Evolutionary conservation across 768 basidiomycete species (phyloP).

Genomic region (Ramaria rubella): DNA sequence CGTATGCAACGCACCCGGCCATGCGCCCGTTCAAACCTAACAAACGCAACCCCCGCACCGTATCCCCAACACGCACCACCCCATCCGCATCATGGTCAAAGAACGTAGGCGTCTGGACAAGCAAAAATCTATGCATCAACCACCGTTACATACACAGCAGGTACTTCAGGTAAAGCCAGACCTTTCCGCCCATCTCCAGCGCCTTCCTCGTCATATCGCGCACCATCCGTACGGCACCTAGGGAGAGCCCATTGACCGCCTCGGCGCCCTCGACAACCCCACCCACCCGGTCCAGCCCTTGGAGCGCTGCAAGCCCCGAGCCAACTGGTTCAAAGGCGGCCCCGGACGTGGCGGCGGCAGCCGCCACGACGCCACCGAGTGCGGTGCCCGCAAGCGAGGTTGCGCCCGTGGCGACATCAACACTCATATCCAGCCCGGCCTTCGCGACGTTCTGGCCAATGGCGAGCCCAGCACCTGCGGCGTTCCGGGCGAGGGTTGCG

Average conservation of each 20-base stretch:
- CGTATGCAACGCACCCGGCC: constrained; percentile 20
- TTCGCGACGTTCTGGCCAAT: constrained; percentile 15
- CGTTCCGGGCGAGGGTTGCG: constrained; percentile 1
- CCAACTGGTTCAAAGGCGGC: constrained; percentile 20
- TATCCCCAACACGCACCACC: constrained; percentile 17
- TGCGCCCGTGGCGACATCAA: not conserved
- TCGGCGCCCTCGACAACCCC: constrained; percentile 16
- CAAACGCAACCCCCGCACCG: constrained; percentile 19
- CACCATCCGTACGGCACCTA: constrained; percentile 18
- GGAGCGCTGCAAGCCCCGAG: constrained; percentile 19
- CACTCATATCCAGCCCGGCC: not conserved
- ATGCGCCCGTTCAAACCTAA: constrained; percentile 18
- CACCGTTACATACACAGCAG: not conserved
- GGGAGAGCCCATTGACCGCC: constrained; percentile 21
- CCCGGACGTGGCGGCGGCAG: constrained; percentile 19
- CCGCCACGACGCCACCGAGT: constrained; percentile 17
- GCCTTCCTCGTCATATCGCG: constrained; percentile 17
- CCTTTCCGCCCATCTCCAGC: constrained; percentile 19
- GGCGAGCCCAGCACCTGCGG: constrained; percentile 12
- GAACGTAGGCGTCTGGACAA: constrained; percentile 15
- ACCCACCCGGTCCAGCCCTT: constrained; percentile 18
- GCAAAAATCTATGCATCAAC: not conserved
- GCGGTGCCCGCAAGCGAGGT: constrained; percentile 17
- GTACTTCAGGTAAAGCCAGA: not conserved
- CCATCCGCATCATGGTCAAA: constrained; percentile 23